Evolutionary conservation across 768 basidiomycete species (phyloP), one percentile per base, ranked within the genome.

Genomic region (Royoungia palumana): DNA sequence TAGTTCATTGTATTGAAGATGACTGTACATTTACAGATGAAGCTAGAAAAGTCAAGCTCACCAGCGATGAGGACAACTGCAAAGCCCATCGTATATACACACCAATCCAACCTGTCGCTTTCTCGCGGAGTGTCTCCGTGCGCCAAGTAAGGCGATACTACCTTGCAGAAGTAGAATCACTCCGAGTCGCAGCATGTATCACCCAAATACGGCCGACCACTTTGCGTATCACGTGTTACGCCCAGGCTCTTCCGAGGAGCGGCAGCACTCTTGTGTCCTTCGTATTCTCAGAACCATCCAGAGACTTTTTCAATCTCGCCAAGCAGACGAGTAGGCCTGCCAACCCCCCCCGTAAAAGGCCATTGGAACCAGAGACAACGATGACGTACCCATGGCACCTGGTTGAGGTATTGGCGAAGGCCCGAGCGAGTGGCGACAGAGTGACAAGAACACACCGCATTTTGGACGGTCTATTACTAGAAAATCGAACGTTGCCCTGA

Each of bases 321-420:
- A 34, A 65, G 56, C 35, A 65, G 49, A 41, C 56, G 57, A 16
- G 54, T 61, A n/a, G 66, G 57, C 24, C 62, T 57, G 30, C 64
- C 65, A 50, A 20, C 76, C 76, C 50, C 75, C 67, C 54, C 79
- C 78, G 35, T 70, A 72, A 11, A 79, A 65, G 30, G 49, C 79
- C 79, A 13, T 75, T 65, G 13, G 70, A 66, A 11, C n/a, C n/a
- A n/a, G n/a, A n/a, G n/a, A 79, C 58, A 42, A 80, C 77, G 22
- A 80, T 64, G 42, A 81, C 68, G 27, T 75, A 63, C 54, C 79
- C 79, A n/a, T n/a, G n/a, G n/a, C 57, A 65, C 62, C 40, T 65
- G 60, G 40, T 48, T 63, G 46, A 65, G 62, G 41, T 66, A 65
- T 35, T 65, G 64, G 38, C n/a, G n/a, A n/a, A n/a, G n/a, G n/a